phyloP scores from a whole-genome alignment of 2,329 filamentous ascomycete species.

The Xenoacremonium recifei region DNA sequence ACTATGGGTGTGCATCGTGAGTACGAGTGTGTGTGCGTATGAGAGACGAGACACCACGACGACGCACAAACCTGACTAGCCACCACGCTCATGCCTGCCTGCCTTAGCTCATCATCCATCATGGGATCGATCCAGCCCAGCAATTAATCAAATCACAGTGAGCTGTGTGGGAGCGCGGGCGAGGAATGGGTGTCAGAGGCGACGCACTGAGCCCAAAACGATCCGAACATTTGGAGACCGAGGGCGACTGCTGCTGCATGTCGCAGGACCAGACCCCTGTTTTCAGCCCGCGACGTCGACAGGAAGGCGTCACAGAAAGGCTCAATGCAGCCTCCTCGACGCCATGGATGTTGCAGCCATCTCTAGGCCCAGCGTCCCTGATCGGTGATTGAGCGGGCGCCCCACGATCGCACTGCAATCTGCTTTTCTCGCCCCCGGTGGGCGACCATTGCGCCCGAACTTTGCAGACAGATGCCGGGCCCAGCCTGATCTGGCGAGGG shows the following conservation, averaged over 20 bases:
- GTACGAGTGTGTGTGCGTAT: too few relatives aligned
- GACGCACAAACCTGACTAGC: too few relatives aligned
- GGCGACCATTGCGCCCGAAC: conserved; percentile 8
- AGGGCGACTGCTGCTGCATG: conserved; percentile 13
- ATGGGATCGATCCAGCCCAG: conserved; percentile 10
- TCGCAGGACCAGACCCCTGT: conserved; percentile 26
- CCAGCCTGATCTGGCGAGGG: conserved; percentile 21
- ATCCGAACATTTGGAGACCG: conserved; percentile 12
- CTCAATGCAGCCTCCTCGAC: conserved; percentile 2
- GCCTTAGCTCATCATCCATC: too few relatives aligned
- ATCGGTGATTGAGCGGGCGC: conserved; percentile 13
- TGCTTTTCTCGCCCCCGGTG: conserved; percentile 16
- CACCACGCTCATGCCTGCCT: too few relatives aligned
- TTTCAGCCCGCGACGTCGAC: conserved; percentile 26
- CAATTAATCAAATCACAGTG: conserved; percentile 14
- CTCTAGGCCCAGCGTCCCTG: conserved; percentile 13
- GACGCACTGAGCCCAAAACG: conserved; percentile 10
- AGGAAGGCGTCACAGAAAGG: conserved; percentile 23
- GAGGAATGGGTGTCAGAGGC: conserved; percentile 9
- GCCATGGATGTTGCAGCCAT: too few relatives aligned
- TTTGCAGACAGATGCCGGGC: conserved; percentile 17
- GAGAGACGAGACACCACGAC: too few relatives aligned
- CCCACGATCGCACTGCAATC: conserved; percentile 30
- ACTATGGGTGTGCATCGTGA: too few relatives aligned
- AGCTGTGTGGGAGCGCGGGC: conserved; percentile 7